Base-by-base conservation (phyloP, 768 basidiomycete genomes). In the Russula sp. region DNA sequence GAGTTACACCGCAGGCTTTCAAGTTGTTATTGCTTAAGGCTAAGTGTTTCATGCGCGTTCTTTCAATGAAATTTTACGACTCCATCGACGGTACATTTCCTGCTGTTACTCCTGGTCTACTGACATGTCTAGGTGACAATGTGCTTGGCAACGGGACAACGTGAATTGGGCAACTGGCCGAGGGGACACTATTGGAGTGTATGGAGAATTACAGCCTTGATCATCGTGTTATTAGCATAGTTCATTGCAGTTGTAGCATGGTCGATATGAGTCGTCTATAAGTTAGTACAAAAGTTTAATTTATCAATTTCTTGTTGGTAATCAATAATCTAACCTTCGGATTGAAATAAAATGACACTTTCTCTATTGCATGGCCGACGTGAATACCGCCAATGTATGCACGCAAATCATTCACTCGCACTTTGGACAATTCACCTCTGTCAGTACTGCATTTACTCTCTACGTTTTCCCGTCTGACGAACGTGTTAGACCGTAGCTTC, bases 351-450 rank as follows among this genome's bases (percentile, higher is more conserved):
- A 42, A 42, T 42, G 42, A 49, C 46, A 3, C 20, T 59, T 9
- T 49, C 18, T 42, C 22, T 36, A 22, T 32, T 62, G 62, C 46
- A 89, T 89, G 88, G 85, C 85, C 36, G 84, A 89, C 71, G 77
- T 79, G 42, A 82, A 89, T 68, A 85, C 83, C 5, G 78, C 80
- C 46, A 79, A 81, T 57, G 72, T 90, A 40, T 89, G 87, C 73
- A 74, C 76, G 52, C 83, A 88, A 71, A 82, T 89, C 42, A 78
- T 89, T 44, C 77, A 80, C 63, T 78, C 83, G 8, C 86, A 89
- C 62, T 89, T 90, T 69, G 89, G 88, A 0, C 77, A 80, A 14
- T 75, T 88, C 52, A 80, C 83, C 48, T 81, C 88, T 58, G 90
- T 91, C 70, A 76, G 85, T 69, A 34, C 56, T 40, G 22, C 24